These are phyloP conservation scores for Warburgia ugandensis DNA, from an alignment of 164 flowering plant species.

Conservation along the genomic window DNA sequence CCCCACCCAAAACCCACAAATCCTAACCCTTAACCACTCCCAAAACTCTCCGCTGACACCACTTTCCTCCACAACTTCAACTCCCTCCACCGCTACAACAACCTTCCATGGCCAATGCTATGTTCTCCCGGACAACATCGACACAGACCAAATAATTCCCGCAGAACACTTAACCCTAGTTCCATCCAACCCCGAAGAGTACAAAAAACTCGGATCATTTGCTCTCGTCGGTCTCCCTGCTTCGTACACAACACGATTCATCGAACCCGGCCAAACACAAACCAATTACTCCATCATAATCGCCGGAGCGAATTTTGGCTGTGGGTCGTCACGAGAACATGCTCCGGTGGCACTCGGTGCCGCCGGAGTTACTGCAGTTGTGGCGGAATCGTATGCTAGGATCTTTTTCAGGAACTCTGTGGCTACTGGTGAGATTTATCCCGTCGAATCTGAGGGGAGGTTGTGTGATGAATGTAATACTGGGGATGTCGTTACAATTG, in stretches of 20 bases:
- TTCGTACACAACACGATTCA: conserved; percentile 49
- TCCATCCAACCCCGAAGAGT: conserved; percentile 90
- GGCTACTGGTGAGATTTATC: conserved; percentile 89
- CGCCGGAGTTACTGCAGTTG: conserved; percentile 70
- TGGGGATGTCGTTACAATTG: conserved; percentile 79
- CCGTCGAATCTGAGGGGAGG: conserved; percentile 76
- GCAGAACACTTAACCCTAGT: conserved; percentile 94
- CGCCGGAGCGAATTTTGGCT: conserved; percentile 87
- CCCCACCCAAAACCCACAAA: too few relatives aligned
- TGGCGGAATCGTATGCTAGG: conserved; percentile 92
- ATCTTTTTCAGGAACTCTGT: conserved; percentile 94
- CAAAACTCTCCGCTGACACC: conserved; percentile 9
- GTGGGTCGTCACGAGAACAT: conserved; percentile 95
- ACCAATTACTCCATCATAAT: conserved; percentile 66
- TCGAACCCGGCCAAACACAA: conserved; percentile 41
- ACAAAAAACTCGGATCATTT: conserved; percentile 82
- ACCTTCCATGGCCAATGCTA: conserved; percentile 87
- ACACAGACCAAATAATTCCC: conserved; percentile 98
- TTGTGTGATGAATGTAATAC: conserved; percentile 80
- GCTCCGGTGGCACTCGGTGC: conserved; percentile 98
- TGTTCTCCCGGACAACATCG: conserved; percentile 89
- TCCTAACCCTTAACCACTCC: too few relatives aligned
- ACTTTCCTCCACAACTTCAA: conserved; percentile 11
- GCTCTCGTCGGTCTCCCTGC: conserved; percentile 81
- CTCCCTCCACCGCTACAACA: conserved; percentile 17